Evolutionary conservation across 2,329 filamentous ascomycete species (phyloP).

Genomic region (Fusarium compactum): DNA sequence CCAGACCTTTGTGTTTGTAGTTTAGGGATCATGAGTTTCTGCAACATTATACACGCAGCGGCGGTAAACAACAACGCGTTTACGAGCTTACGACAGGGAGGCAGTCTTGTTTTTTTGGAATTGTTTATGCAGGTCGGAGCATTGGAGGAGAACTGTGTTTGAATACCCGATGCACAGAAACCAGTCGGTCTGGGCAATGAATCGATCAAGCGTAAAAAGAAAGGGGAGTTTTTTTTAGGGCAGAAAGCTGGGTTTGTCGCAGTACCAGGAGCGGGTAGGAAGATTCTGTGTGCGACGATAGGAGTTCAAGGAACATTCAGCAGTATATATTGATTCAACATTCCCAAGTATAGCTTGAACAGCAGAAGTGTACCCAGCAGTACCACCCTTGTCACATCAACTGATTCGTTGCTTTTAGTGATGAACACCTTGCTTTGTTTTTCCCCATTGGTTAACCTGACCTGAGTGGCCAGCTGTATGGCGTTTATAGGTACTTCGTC

Average conservation of each 20-base stretch:
- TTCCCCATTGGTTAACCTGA: neutral
- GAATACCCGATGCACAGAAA: slow-evolving; percentile 28
- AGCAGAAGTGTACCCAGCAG: neutral
- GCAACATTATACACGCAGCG: slow-evolving; percentile 18
- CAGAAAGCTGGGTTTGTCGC: neutral
- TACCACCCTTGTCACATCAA: neutral
- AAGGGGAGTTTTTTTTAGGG: neutral
- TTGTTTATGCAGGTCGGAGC: slow-evolving; percentile 27
- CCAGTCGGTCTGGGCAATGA: neutral
- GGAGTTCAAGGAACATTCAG: slow-evolving; percentile 20
- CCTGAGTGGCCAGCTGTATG: no score
- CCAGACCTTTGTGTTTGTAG: slow-evolving; percentile 30
- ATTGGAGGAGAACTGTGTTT: slow-evolving; percentile 29
- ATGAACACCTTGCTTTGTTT: neutral
- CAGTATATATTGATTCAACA: slow-evolving; percentile 9
- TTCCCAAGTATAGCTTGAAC: neutral
- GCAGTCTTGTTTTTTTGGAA: slow-evolving; percentile 17
- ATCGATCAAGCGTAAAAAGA: slow-evolving; percentile 5
- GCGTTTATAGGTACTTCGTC: neutral
- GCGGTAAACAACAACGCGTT: slow-evolving; percentile 30
- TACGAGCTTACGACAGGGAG: slow-evolving; percentile 27
- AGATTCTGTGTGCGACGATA: neutral
- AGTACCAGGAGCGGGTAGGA: neutral
- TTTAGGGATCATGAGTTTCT: slow-evolving; percentile 9
- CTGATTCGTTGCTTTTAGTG: neutral